Conservation (phyloP, 2,329 filamentous ascomycete species). For the Aspergillus quadricinctus region DNA sequence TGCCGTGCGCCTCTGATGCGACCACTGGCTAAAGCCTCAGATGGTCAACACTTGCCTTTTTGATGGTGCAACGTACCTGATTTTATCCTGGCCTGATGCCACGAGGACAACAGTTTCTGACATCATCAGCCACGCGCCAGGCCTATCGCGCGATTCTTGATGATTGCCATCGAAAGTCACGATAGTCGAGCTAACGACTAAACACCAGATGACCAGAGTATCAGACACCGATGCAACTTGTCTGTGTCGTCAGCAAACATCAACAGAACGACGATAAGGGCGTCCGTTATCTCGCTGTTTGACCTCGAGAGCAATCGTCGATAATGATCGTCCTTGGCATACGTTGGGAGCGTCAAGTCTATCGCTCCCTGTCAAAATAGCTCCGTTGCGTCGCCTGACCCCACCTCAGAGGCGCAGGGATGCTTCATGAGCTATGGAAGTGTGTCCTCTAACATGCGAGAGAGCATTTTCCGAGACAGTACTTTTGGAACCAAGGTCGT, state of each 20-base stretch:
- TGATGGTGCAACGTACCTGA: background rate
- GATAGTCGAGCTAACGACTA: too few species aligned
- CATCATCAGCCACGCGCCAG: background rate
- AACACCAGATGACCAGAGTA: too few species aligned
- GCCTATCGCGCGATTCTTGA: background rate
- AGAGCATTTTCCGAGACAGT: background rate
- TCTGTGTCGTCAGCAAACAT: too few species aligned
- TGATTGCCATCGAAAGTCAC: background rate
- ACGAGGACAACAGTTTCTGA: background rate
- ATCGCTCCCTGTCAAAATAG: background rate
- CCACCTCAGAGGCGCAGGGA: background rate
- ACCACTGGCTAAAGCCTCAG: background rate
- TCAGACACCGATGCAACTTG: too few species aligned
- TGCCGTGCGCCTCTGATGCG: too few species aligned
- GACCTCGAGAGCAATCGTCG: too few species aligned
- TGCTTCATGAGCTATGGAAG: too few species aligned
- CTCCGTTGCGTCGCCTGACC: background rate
- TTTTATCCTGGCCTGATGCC: slow-evolving; percentile 1
- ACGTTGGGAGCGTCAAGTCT: background rate
- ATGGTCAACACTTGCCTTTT: background rate
- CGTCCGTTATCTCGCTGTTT: too few species aligned
- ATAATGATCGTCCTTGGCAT: background rate
- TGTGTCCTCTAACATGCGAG: background rate
- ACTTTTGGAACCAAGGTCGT: background rate
- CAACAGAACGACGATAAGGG: too few species aligned